Conservation (phyloP, 371 early-diverging fungal genomes). For the Actinomortierella wolfii region DNA sequence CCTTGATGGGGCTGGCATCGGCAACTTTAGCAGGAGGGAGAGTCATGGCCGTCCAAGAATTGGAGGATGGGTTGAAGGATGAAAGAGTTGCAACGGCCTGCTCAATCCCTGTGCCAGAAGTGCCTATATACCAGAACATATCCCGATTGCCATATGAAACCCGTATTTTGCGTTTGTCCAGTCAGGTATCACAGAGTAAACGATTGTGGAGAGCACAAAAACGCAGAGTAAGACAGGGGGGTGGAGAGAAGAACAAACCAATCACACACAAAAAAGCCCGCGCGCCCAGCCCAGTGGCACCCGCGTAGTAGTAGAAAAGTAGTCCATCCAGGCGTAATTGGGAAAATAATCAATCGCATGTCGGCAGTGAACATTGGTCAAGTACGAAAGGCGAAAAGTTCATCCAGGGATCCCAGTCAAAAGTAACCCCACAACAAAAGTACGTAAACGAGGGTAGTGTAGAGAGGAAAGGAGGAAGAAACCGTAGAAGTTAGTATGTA, state of each 20-base stretch:
- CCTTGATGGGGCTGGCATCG: constrained; percentile 15
- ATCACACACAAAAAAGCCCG: too few species aligned
- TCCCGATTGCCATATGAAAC: too few species aligned
- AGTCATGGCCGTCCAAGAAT: constrained; percentile 6
- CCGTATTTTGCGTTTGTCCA: too few species aligned
- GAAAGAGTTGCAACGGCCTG: constrained; percentile 10
- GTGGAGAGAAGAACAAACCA: too few species aligned
- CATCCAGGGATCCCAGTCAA: too few species aligned
- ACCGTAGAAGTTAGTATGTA: neutral
- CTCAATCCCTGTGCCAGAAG: constrained; percentile 7
- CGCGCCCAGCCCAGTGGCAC: too few species aligned
- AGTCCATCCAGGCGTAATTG: neutral
- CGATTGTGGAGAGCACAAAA: too few species aligned
- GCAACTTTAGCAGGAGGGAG: neutral
- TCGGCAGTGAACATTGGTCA: neutral
- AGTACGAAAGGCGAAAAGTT: too few species aligned
- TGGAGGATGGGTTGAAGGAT: neutral
- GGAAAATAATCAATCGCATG: neutral
- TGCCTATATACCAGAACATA: constrained; percentile 7
- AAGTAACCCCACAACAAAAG: too few species aligned
- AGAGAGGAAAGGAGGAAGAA: neutral
- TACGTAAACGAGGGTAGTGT: too few species aligned
- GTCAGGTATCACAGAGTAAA: neutral
- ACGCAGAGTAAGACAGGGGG: too few species aligned
- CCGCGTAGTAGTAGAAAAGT: neutral